Evolutionary conservation across 257 asterid genomes (phyloP), one percentile per base, ranked within the genome.

Genomic region (Ligustrum vulgare): DNA sequence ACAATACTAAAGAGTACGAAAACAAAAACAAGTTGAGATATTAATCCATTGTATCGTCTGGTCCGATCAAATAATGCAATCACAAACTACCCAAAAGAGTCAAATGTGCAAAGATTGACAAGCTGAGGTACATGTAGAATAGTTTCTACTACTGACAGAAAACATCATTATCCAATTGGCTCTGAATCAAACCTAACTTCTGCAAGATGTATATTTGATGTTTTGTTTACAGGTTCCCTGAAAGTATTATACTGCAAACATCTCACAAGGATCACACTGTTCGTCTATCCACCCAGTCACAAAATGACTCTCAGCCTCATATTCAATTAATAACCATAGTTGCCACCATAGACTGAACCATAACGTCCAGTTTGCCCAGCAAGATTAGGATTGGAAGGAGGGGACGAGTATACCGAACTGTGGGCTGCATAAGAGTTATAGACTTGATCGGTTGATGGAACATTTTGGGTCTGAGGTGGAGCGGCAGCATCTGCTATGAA

Each of bases 401-500:
- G 80, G 0, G 98, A 71, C 15, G 90, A 45, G 72, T 93, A 93
- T 15, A 80, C 80, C 0, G 87, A 75, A 58, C 86, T 79, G 20
- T 86, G 90, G 54, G 80, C 85, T 20, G 83, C 89, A 67, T 90
- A 90, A 63, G 91, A 69, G 84, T 82, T 89, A 78, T 89, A 94
- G 28, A 77, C 82, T 71, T 86, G 98, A 62, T 90, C 98, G 12
- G 79, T 77, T 18, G 90, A 69, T 64, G 89, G 79, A 31, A 88
- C 85, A 9, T 85, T 75, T 78, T 85, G 97, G 9, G 83, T 45
- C 80, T 85, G 96, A 31, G 82, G 62, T 41, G 89, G 54, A 33
- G 82, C 89, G 63, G 89, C 93, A 75, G 97, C 98, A 65, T 88
- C 93, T n/a, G 88, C 88, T 92, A 93, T 91, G 87, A 84, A 91